A percentile compares a stretch with the other conserved stretches of the same genome.
Evolutionary conservation across 345 rosid genomes (phyloP).

Genomic region (Cardamine occulta): DNA sequence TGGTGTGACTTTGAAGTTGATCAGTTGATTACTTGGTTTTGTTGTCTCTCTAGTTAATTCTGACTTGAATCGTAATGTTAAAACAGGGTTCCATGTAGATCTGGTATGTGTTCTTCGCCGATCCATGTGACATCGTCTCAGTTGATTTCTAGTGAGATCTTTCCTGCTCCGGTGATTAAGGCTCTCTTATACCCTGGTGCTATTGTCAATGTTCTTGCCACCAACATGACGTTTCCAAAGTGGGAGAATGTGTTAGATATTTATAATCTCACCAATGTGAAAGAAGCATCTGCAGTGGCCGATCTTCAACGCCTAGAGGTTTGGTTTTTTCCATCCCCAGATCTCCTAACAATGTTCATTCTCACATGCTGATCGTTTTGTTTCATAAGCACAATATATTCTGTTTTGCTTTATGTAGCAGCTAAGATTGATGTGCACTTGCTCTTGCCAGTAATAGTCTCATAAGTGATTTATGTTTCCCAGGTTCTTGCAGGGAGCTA

Average conservation of each 20-base stretch:
- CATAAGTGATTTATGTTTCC: constrained; percentile 3
- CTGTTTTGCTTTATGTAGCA: neutral
- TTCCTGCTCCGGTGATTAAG: constrained; percentile 81
- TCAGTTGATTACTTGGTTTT: constrained; percentile 17
- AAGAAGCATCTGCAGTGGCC: constrained; percentile 72
- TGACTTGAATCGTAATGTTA: constrained; percentile 11
- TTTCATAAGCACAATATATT: neutral
- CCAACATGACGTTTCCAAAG: constrained; percentile 64
- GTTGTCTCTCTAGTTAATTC: neutral
- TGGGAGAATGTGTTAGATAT: constrained; percentile 71
- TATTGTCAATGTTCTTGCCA: constrained; percentile 57
- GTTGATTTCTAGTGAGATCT: constrained; percentile 88
- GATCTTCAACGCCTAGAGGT: constrained; percentile 98
- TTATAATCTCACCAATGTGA: constrained; percentile 69
- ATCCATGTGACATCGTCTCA: constrained; percentile 94
- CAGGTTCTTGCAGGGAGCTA: constrained; percentile 98
- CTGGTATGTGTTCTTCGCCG: constrained; percentile 89
- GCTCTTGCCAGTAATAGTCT: neutral
- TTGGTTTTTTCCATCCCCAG: constrained; percentile 6
- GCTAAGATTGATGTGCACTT: neutral
- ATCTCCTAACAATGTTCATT: neutral
- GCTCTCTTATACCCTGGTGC: constrained; percentile 91
- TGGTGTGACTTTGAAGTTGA: constrained; percentile 19
- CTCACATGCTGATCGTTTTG: constrained; percentile 4
- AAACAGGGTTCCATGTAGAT: constrained; percentile 82